Evolutionary conservation across 2,329 filamentous ascomycete genomes (phyloP).

Genomic region (Scopulariopsis brevicaulis): DNA sequence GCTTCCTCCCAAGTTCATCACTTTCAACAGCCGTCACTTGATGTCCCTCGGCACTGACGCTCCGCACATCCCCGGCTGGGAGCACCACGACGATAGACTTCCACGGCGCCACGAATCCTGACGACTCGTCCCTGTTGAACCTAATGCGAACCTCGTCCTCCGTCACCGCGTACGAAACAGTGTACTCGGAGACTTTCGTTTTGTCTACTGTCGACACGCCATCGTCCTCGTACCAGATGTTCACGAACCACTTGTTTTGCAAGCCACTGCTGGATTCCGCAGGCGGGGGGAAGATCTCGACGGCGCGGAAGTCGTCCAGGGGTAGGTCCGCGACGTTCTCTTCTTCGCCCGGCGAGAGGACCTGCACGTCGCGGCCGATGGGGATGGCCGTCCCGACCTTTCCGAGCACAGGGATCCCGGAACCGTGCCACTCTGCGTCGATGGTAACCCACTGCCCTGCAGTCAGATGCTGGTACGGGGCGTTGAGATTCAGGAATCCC

Average conservation of each 20-base stretch:
- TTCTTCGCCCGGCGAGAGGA: slow-evolving; percentile 21
- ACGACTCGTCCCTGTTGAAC: slow-evolving; percentile 17
- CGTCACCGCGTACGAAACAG: slow-evolving; percentile 13
- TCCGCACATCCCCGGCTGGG: slow-evolving; percentile 17
- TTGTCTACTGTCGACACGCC: slow-evolving; percentile 18
- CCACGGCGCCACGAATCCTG: slow-evolving; percentile 22
- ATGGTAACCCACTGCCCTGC: slow-evolving; percentile 27
- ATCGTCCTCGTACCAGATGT: slow-evolving; percentile 25
- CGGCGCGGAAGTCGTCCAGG: slow-evolving; percentile 26
- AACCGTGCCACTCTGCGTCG: slow-evolving; percentile 28
- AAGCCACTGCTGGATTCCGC: slow-evolving; percentile 8
- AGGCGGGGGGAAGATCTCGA: slow-evolving; percentile 27
- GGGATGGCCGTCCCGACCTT: slow-evolving; percentile 26
- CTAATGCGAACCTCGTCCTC: slow-evolving; percentile 13
- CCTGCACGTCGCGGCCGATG: slow-evolving; percentile 15
- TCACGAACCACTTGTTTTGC: slow-evolving; percentile 15
- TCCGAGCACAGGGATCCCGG: slow-evolving; percentile 23
- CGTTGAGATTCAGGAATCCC: slow-evolving; percentile 52
- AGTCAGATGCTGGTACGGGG: slow-evolving; percentile 44
- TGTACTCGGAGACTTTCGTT: slow-evolving; percentile 21
- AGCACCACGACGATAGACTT: slow-evolving; percentile 18
- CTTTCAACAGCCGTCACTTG: slow-evolving; percentile 7
- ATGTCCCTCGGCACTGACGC: slow-evolving; percentile 5
- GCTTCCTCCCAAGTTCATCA: slow-evolving; percentile 11
- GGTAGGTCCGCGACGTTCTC: slow-evolving; percentile 24